A percentile compares a stretch with the other conserved stretches of the same genome.
Conservation (phyloP, 371 early-diverging fungal species). For the Mortierella sp. region DNA sequence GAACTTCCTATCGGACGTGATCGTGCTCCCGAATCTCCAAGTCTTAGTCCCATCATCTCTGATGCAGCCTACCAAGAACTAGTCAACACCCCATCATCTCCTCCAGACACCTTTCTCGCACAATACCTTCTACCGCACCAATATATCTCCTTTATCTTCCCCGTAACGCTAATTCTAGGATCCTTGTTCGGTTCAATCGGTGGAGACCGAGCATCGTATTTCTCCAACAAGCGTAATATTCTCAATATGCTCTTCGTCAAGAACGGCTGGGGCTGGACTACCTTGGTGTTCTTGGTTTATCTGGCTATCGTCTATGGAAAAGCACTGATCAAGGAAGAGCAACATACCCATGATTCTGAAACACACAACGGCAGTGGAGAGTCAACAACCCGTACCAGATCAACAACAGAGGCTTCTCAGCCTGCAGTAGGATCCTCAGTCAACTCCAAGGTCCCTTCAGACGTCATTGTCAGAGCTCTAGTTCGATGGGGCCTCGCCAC, state of each 20-base stretch:
- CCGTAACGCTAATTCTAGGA: slow-evolving; percentile 37
- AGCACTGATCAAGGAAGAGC: slow-evolving; percentile 18
- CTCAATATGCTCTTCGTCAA: slow-evolving; percentile 86
- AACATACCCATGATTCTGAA: background rate
- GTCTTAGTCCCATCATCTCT: slow-evolving; percentile 33
- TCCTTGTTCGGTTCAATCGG: slow-evolving; percentile 47
- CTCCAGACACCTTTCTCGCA: slow-evolving; percentile 16
- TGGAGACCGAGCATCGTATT: slow-evolving; percentile 60
- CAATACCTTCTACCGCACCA: slow-evolving; percentile 45
- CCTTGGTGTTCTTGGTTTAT: slow-evolving; percentile 66
- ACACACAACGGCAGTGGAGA: background rate
- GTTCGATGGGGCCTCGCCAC: slow-evolving; percentile 77
- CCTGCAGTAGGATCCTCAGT: slow-evolving; percentile 16
- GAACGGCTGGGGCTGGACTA: slow-evolving; percentile 88
- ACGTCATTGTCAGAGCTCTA: slow-evolving; percentile 44
- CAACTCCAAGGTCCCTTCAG: slow-evolving; percentile 12
- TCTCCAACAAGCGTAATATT: slow-evolving; percentile 80
- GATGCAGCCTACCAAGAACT: slow-evolving; percentile 33
- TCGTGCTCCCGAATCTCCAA: slow-evolving; percentile 38
- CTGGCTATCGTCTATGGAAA: slow-evolving; percentile 44
- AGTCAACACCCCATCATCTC: slow-evolving; percentile 1
- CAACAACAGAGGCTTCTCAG: background rate
- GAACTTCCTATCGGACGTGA: slow-evolving; percentile 12
- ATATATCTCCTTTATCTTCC: slow-evolving; percentile 38
- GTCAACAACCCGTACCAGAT: slow-evolving; percentile 8